Evolutionary conservation across 257 asterid genomes (phyloP).

Genomic region (Salvia splendens): DNA sequence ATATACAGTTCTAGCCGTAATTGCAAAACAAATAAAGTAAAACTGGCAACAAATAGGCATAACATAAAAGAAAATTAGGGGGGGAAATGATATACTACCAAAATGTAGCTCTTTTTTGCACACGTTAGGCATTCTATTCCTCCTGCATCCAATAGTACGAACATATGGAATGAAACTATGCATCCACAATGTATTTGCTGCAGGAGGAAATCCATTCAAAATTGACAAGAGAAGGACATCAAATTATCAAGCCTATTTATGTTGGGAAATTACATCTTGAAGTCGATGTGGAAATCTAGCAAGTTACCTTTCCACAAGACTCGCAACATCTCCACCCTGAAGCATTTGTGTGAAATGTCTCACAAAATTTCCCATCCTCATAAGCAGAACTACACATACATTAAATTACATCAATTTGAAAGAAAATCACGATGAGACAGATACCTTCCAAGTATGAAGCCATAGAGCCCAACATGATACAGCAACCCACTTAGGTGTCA

Average conservation of each 20-base stretch:
- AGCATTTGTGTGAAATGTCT: constrained; percentile 44
- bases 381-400: constrained; percentile 47
- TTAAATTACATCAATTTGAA: constrained; percentile 32
- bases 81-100: constrained; percentile 51
- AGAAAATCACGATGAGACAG: constrained; percentile 16
- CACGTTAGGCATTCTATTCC: constrained; percentile 96
- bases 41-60: too few species aligned
- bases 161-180: constrained; percentile 31
- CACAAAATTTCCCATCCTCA: constrained; percentile 92
- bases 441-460: constrained; percentile 26
- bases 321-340: constrained; percentile 99
- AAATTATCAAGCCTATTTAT: constrained; percentile 20
- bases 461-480: constrained; percentile 21
- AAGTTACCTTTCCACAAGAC: constrained; percentile 93
- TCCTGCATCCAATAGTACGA: constrained; percentile 94
- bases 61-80: too few species aligned
- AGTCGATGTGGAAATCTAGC: constrained; percentile 15
- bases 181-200: constrained; percentile 61
- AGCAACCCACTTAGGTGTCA: constrained; percentile 25
- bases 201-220: constrained; percentile 33
- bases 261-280: constrained; percentile 23
- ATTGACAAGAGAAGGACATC: constrained; percentile 14
- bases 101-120: constrained; percentile 82
- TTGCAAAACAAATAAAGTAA: too few species aligned
- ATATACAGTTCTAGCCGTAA: too few species aligned